Percentiles rank a stretch among this genome's conserved stretches.
phyloP scores from a whole-genome alignment of 306 rosid species.

The Dryas drummondii region DNA sequence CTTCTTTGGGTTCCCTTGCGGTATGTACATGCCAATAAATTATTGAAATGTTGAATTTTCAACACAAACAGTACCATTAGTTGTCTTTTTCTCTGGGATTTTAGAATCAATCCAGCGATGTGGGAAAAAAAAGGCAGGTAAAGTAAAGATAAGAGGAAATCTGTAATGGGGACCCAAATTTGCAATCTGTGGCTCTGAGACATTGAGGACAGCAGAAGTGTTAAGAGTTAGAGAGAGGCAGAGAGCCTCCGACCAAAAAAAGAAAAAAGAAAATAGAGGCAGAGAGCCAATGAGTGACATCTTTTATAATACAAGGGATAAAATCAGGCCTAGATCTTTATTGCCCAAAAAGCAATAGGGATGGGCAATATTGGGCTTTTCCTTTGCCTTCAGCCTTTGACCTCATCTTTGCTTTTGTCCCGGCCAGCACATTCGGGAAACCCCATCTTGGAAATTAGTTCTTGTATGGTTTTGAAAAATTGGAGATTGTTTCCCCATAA shows the following conservation, averaged over 20 bases:
- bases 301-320: neutral
- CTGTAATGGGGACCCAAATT: neutral
- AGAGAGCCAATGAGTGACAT: too few relatives aligned
- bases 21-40: neutral
- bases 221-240: neutral
- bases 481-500: neutral
- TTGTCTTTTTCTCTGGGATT: neutral
- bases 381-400: neutral
- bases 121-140: neutral
- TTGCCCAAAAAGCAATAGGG: neutral
- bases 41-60: neutral
- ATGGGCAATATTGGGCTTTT: neutral
- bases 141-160: constrained; percentile 1
- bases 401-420: neutral
- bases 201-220: neutral
- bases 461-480: constrained; percentile 3
- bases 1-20: neutral
- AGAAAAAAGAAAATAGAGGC: neutral
- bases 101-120: neutral
- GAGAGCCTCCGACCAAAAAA: too few relatives aligned
- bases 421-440: neutral
- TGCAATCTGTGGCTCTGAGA: neutral
- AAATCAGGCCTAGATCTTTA: neutral
- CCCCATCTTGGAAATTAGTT: neutral
- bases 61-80: neutral